phyloP scores from a whole-genome alignment of 2,329 filamentous ascomycete species.

The Harringtonia aguacate region DNA sequence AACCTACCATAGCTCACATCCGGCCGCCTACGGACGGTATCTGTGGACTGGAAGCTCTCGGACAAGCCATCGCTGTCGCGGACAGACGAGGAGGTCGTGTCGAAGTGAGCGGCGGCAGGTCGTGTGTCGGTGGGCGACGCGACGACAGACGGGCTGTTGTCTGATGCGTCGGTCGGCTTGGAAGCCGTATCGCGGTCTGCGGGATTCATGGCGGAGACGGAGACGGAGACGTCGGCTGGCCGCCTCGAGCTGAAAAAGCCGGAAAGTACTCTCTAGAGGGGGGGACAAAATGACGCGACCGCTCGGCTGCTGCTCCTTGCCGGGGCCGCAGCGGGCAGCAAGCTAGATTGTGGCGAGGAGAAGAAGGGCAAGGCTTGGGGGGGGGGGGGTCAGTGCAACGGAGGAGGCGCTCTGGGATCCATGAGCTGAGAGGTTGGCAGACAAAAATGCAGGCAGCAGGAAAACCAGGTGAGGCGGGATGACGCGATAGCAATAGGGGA shows the following conservation, averaged over 20 bases:
- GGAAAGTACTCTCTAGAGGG: too few relatives aligned
- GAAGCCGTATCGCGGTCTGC: neutral
- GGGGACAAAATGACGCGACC: neutral
- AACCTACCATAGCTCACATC: conserved; percentile 46
- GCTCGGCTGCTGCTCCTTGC: neutral
- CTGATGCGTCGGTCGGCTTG: neutral
- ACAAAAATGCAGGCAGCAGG: too few relatives aligned
- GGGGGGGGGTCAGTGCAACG: too few relatives aligned
- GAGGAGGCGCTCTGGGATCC: too few relatives aligned
- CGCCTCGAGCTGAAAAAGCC: too few relatives aligned
- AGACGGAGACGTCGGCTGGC: too few relatives aligned
- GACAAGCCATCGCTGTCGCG: conserved; percentile 27
- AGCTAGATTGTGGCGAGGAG: too few relatives aligned
- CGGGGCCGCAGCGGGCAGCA: too few relatives aligned
- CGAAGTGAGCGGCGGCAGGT: neutral
- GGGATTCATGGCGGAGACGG: neutral
- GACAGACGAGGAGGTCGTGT: neutral
- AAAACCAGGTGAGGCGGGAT: neutral
- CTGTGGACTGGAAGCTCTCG: conserved; percentile 47
- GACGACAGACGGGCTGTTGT: too few relatives aligned
- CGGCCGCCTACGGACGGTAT: conserved; percentile 47
- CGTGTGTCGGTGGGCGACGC: conserved; percentile 6
- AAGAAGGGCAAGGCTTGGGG: too few relatives aligned
- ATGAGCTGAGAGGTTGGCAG: too few relatives aligned
- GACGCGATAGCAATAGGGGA: neutral